Conservation (phyloP, 2,329 filamentous ascomycete genomes). For the Xylariaceae sp. region DNA sequence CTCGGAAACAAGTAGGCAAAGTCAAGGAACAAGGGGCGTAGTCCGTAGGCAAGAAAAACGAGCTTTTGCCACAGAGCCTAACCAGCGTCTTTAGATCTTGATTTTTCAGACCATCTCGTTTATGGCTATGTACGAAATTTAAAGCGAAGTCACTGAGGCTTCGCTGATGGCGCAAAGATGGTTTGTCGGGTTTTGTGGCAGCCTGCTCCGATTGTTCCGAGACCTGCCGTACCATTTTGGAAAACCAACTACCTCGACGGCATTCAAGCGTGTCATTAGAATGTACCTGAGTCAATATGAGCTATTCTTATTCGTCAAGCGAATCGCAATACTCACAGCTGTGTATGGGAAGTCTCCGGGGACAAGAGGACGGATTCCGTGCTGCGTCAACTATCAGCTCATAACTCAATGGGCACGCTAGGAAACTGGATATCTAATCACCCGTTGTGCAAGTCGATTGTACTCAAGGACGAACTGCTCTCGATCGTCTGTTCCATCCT, state of each 20-base stretch:
- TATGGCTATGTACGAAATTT: conserved; percentile 51
- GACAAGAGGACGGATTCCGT: conserved; percentile 54
- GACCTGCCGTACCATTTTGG: conserved; percentile 45
- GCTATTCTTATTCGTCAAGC: background rate
- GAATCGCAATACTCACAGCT: conserved; percentile 30
- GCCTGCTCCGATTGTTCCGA: conserved; percentile 40
- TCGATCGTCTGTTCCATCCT: conserved; percentile 57
- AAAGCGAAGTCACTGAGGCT: conserved; percentile 64
- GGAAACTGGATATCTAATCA: conserved; percentile 36
- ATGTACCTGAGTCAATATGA: conserved; percentile 5
- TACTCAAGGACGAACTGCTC: conserved; percentile 61
- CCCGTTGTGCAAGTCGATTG: conserved; percentile 66
- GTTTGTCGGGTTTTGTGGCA: conserved; percentile 37
- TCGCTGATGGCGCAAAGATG: conserved; percentile 51
- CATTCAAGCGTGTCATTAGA: background rate
- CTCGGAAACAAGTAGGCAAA: conserved; percentile 70
- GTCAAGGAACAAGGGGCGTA: conserved; percentile 63
- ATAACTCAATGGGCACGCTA: background rate
- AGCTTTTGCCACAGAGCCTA: conserved; percentile 67
- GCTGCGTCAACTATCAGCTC: conserved; percentile 47
- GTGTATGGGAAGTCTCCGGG: conserved; percentile 37
- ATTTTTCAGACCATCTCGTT: conserved; percentile 54
- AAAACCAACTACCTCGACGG: conserved; percentile 48
- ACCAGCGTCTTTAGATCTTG: conserved; percentile 65
- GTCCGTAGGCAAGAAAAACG: conserved; percentile 65